phyloP scores from a whole-genome alignment of 495 filamentous ascomycete genomes.

The Daldinia concentrica region DNA sequence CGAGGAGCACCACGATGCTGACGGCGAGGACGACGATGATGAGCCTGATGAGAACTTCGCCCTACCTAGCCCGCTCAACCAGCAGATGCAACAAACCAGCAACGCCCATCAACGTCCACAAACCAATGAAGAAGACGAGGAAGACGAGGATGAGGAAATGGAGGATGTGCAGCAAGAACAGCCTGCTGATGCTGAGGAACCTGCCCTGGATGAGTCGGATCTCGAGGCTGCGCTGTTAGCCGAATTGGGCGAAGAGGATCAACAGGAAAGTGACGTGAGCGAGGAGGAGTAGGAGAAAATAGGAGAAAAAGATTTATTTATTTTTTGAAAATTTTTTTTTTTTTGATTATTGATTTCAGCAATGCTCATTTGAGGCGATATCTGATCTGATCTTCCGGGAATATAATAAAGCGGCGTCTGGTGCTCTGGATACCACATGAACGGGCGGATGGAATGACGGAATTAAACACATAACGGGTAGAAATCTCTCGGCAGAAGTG shows the following conservation, averaged over 20 bases:
- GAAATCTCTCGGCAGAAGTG: slow-evolving; percentile 6
- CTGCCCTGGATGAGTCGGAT: slow-evolving; percentile 45
- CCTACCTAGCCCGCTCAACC: slow-evolving; percentile 49
- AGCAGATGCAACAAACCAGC: slow-evolving; percentile 37
- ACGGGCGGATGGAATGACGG: slow-evolving; percentile 4
- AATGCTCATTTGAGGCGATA: neutral
- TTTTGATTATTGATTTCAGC: neutral
- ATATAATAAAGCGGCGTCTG: slow-evolving; percentile 25
- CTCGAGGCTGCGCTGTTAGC: slow-evolving; percentile 53
- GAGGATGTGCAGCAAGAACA: slow-evolving; percentile 42
- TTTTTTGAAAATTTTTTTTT: too few relatives aligned
- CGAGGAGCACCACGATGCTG: slow-evolving; percentile 48
- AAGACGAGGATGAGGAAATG: slow-evolving; percentile 42
- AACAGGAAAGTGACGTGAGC: slow-evolving; percentile 52
- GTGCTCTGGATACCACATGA: slow-evolving; percentile 32
- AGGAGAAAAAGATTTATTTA: too few relatives aligned
- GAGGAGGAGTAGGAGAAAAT: slow-evolving; percentile 47
- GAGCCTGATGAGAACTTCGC: slow-evolving; percentile 47
- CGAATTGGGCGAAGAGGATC: slow-evolving; percentile 45
- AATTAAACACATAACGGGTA: slow-evolving; percentile 11
- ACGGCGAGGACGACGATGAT: slow-evolving; percentile 49
- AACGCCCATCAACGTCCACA: slow-evolving; percentile 14
- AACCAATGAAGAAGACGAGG: slow-evolving; percentile 19
- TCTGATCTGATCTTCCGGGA: slow-evolving; percentile 1
- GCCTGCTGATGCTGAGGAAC: slow-evolving; percentile 28